These are phyloP conservation scores for Fistulinella prunicolor DNA, from an alignment of 768 basidiomycete genomes.

Conservation along the genomic window DNA sequence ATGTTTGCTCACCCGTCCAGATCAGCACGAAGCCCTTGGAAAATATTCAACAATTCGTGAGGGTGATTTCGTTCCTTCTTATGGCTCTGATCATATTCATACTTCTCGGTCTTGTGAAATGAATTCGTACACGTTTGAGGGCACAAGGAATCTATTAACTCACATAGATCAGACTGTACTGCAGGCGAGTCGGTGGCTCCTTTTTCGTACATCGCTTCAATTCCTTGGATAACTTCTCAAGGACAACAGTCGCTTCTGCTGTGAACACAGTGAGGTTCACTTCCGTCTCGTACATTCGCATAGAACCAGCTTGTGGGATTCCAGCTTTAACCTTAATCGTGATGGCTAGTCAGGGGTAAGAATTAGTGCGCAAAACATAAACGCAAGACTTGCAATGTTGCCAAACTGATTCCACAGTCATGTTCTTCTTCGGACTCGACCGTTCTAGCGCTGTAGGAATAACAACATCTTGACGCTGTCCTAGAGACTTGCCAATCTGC, in stretches of 20 bases:
- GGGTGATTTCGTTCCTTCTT: background rate
- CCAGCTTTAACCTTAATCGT: slow-evolving; percentile 77
- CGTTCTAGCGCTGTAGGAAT: slow-evolving; percentile 54
- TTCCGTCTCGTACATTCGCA: too few species aligned
- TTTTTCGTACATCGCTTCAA: slow-evolving; percentile 2
- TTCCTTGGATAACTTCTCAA: background rate
- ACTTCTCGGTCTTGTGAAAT: slow-evolving; percentile 2
- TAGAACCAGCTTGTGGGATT: too few species aligned
- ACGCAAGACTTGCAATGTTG: slow-evolving; percentile 31
- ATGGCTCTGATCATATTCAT: slow-evolving; percentile 1
- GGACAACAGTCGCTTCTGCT: slow-evolving; percentile 3
- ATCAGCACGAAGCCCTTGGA: slow-evolving; percentile 11
- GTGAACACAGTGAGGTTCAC: slow-evolving; percentile 29
- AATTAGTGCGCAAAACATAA: background rate
- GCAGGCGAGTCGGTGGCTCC: background rate
- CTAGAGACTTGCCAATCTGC: slow-evolving; percentile 56
- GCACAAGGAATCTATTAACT: background rate
- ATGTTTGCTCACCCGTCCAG: slow-evolving; percentile 14
- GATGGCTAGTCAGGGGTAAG: slow-evolving; percentile 44
- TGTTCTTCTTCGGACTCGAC: slow-evolving; percentile 54
- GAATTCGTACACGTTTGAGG: background rate
- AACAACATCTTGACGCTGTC: slow-evolving; percentile 43
- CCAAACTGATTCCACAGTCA: slow-evolving; percentile 50
- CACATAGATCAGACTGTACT: slow-evolving; percentile 12
- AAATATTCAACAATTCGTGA: background rate